Evolutionary conservation across 2,329 filamentous ascomycete species (phyloP).

Genomic region (Neonectria punicea): DNA sequence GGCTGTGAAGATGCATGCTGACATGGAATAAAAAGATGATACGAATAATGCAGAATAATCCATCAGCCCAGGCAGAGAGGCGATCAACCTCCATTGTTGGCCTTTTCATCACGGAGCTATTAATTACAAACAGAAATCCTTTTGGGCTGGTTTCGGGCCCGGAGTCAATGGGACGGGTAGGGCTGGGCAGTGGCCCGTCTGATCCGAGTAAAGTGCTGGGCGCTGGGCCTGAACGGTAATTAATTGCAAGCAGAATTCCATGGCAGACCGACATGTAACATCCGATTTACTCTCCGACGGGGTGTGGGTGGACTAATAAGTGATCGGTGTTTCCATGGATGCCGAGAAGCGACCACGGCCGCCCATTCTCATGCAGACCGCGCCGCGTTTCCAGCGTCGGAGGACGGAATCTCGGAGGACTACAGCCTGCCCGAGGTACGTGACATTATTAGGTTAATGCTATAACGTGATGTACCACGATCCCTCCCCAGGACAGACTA

Average conservation of each 20-base stretch:
- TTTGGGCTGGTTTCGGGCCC: background rate
- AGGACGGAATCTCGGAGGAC: constrained; percentile 14
- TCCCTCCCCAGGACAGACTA: background rate
- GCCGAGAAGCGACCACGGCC: background rate
- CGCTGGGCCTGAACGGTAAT: background rate
- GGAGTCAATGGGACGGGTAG: background rate
- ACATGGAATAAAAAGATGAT: too few relatives aligned
- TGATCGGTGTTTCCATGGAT: background rate
- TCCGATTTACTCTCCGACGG: background rate
- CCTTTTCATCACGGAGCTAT: background rate
- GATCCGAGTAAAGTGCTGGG: background rate
- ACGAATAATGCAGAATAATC: too few relatives aligned
- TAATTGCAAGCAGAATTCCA: background rate
- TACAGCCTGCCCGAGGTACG: too few relatives aligned
- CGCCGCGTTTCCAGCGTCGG: background rate
- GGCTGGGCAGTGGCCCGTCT: background rate
- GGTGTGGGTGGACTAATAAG: background rate
- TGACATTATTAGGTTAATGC: constrained; percentile 5
- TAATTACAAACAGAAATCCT: background rate
- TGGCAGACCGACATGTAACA: background rate
- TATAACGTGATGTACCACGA: background rate
- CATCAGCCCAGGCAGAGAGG: too few relatives aligned
- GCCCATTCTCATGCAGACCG: background rate
- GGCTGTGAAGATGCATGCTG: background rate
- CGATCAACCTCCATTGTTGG: background rate